Conservation (phyloP, 805 yeast genomes). For the Zygosaccharomyces bisporus region DNA sequence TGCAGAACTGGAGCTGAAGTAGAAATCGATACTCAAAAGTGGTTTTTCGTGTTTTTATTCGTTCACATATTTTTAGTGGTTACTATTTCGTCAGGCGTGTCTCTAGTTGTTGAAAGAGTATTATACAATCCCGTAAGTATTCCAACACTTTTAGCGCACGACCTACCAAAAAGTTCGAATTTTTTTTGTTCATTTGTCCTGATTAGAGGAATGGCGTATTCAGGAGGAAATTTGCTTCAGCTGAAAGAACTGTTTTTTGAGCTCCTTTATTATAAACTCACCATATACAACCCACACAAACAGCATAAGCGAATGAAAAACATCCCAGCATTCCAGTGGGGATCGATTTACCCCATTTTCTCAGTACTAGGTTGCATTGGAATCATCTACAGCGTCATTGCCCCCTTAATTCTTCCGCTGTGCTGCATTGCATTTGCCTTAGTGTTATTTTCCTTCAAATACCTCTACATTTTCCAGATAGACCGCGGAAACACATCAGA, state of each 20-base stretch:
- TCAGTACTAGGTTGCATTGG: conserved; percentile 78
- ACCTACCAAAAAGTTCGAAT: conserved; percentile 80
- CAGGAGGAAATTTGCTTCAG: conserved; percentile 68
- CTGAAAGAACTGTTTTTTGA: conserved; percentile 47
- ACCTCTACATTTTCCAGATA: conserved; percentile 57
- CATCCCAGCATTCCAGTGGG: conserved; percentile 62
- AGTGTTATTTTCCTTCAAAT: conserved; percentile 64
- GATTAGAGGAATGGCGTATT: conserved; percentile 69
- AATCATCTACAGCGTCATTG: conserved; percentile 68
- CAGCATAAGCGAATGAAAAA: conserved; percentile 43
- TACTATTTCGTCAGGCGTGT: conserved; percentile 75
- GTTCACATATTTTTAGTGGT: conserved; percentile 83
- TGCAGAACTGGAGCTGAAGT: conserved; percentile 56
- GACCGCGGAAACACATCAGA: conserved; percentile 52
- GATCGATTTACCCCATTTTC: conserved; percentile 69
- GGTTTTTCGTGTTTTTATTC: conserved; percentile 75
- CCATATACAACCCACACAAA: conserved; percentile 61
- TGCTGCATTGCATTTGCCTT: conserved; percentile 53
- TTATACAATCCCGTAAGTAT: conserved; percentile 68
- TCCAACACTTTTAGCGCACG: conserved; percentile 67
- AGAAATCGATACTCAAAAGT: conserved; percentile 67
- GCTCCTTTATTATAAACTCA: conserved; percentile 34
- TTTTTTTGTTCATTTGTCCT: conserved; percentile 78
- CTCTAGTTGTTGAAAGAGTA: conserved; percentile 57
- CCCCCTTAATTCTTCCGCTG: conserved; percentile 71